Percentiles rank a stretch among this genome's conserved stretches.
Conservation (phyloP, 129 eudicot genomes). For the Apium graveolens region DNA sequence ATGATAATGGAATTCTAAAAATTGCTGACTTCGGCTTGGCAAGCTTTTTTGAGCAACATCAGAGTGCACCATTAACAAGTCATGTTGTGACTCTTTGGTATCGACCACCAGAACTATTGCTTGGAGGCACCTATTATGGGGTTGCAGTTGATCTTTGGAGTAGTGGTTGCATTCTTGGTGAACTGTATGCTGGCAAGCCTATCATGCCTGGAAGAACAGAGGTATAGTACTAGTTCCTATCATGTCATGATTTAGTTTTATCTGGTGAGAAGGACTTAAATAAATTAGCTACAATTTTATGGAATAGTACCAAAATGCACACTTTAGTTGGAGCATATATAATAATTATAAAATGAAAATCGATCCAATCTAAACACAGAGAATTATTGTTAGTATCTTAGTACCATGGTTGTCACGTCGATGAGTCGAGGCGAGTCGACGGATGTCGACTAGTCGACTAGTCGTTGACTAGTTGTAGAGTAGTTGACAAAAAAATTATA, state of each 20-base stretch:
- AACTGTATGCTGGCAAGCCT: slow-evolving; percentile 75
- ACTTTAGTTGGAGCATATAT: not conserved
- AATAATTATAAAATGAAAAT: not conserved
- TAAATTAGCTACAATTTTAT: not conserved
- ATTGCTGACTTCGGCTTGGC: slow-evolving; percentile 90
- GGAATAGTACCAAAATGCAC: not conserved
- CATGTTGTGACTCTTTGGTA: slow-evolving; percentile 93
- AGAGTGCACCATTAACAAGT: slow-evolving; percentile 52
- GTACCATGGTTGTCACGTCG: no score
- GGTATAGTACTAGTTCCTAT: slow-evolving; percentile 20
- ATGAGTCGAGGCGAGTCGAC: no score
- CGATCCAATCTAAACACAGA: not conserved
- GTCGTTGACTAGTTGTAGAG: no score
- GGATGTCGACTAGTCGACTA: no score
- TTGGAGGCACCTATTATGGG: slow-evolving; percentile 71
- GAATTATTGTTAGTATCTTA: not conserved
- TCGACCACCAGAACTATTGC: slow-evolving; percentile 85
- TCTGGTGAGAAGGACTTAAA: not conserved
- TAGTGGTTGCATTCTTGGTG: slow-evolving; percentile 85
- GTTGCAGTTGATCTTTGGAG: slow-evolving; percentile 87
- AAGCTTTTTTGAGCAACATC: slow-evolving; percentile 38
- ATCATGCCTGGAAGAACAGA: slow-evolving; percentile 95
- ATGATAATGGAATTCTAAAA: slow-evolving; percentile 64
- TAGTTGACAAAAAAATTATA: no score
- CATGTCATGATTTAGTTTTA: not conserved